Evolutionary conservation across 345 rosid genomes (phyloP).

Genomic region (Eucalyptus cloeziana): DNA sequence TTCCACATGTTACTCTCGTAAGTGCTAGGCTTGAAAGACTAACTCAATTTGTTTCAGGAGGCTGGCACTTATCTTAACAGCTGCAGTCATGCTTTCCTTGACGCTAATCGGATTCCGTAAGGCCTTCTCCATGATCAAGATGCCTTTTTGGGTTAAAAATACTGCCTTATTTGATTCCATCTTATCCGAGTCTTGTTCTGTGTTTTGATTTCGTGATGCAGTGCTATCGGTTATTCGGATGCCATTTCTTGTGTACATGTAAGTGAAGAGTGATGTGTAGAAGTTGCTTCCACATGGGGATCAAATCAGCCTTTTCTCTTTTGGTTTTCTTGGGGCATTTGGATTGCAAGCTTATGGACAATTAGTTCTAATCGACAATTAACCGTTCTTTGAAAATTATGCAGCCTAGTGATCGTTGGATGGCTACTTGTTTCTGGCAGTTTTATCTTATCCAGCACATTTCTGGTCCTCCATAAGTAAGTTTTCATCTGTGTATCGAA

Average conservation of each 20-base stretch:
- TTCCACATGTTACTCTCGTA: neutral
- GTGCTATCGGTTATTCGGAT: slow-evolving; percentile 71
- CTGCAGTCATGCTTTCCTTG: slow-evolving; percentile 72
- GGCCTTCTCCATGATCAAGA: neutral
- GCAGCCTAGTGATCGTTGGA: slow-evolving; percentile 77
- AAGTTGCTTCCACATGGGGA: neutral
- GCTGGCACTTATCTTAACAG: slow-evolving; percentile 44
- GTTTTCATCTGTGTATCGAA: neutral
- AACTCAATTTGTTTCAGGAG: slow-evolving; percentile 33
- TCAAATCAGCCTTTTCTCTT: neutral
- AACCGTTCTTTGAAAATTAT: neutral
- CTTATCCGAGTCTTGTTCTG: neutral
- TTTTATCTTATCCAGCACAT: slow-evolving; percentile 76
- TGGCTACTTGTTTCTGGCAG: slow-evolving; percentile 91
- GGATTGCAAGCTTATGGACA: neutral
- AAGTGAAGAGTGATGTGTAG: slow-evolving; percentile 10
- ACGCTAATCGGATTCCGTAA: slow-evolving; percentile 79
- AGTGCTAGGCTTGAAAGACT: neutral
- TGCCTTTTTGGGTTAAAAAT: neutral
- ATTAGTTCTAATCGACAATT: neutral
- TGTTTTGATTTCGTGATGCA: slow-evolving; percentile 10
- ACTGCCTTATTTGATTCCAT: neutral
- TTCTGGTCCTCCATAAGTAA: slow-evolving; percentile 90
- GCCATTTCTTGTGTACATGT: slow-evolving; percentile 77
- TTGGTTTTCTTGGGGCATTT: neutral